These are phyloP conservation scores for Linderina pennispora DNA, from an alignment of 192 early-diverging fungal genomes.

Conservation along the genomic window DNA sequence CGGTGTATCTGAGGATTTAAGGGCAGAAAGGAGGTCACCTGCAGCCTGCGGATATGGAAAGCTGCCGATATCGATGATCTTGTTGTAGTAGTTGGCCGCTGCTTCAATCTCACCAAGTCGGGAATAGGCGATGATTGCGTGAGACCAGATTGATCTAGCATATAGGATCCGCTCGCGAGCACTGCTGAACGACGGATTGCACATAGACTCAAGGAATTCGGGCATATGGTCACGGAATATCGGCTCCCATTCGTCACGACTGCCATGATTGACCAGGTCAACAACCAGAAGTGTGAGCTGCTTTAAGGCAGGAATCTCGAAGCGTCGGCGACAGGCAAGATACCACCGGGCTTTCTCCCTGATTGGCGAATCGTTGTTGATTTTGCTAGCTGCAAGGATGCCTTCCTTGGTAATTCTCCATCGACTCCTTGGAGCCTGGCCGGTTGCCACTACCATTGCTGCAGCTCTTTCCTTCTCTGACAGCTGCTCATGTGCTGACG, in stretches of 20 bases:
- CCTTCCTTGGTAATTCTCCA: neutral
- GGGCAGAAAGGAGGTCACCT: slow-evolving; percentile 7
- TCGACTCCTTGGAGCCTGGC: neutral
- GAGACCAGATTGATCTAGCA: slow-evolving; percentile 20
- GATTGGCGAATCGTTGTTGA: slow-evolving; percentile 1
- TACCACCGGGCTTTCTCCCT: slow-evolving; percentile 21
- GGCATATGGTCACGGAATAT: slow-evolving; percentile 23
- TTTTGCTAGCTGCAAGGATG: neutral
- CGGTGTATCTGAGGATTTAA: slow-evolving; percentile 6
- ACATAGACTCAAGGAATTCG: slow-evolving; percentile 12
- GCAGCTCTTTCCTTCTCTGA: neutral
- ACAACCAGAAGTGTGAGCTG: slow-evolving; percentile 5
- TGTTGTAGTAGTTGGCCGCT: slow-evolving; percentile 17
- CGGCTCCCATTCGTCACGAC: slow-evolving; percentile 15
- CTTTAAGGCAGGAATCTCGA: slow-evolving; percentile 4
- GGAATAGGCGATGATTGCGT: slow-evolving; percentile 9
- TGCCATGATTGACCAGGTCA: slow-evolving; percentile 6
- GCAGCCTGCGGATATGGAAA: slow-evolving; percentile 19
- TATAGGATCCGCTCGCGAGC: slow-evolving; percentile 1
- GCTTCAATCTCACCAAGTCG: slow-evolving; percentile 20
- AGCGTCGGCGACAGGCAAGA: slow-evolving; percentile 1
- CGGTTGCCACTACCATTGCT: neutral
- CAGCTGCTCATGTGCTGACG: neutral
- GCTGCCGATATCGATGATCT: slow-evolving; percentile 15
- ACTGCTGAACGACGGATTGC: neutral